These are phyloP conservation scores for Lithospermum erythrorhizon DNA, from an alignment of 257 asterid genomes.

Conservation along the genomic window DNA sequence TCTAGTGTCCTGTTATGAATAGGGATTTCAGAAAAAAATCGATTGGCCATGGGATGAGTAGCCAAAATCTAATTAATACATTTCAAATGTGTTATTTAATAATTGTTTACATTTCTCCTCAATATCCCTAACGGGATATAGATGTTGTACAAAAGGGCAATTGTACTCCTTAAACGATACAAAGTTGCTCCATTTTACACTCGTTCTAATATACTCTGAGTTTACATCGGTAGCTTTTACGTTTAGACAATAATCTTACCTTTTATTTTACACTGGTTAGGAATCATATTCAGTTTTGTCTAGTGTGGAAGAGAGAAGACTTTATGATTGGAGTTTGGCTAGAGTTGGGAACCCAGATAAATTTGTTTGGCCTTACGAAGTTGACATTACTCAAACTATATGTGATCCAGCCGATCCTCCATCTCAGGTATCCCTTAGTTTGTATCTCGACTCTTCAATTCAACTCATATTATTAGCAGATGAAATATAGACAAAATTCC, in stretches of 20 bases:
- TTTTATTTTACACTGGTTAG: slow-evolving; percentile 10
- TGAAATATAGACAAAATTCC: not conserved
- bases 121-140: too few relatives aligned
- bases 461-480: not conserved
- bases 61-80: too few relatives aligned
- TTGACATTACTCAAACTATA: slow-evolving; percentile 40
- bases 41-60: too few relatives aligned
- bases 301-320: slow-evolving; percentile 49
- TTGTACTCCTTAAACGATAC: not conserved
- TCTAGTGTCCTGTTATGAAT: too few relatives aligned
- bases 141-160: too few relatives aligned
- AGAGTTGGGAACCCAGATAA: slow-evolving; percentile 42
- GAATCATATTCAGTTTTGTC: slow-evolving; percentile 57
- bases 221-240: too few relatives aligned
- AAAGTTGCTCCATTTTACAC: too few relatives aligned
- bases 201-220: not conserved
- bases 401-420: slow-evolving; percentile 26
- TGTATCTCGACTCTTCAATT: not conserved
- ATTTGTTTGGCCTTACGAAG: slow-evolving; percentile 66
- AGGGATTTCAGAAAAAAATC: too few relatives aligned
- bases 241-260: not conserved
- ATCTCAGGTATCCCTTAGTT: slow-evolving; percentile 32
- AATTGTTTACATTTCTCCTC: too few relatives aligned
- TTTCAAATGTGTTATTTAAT: too few relatives aligned
- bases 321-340: slow-evolving; percentile 79